These are phyloP conservation scores for Fusarium sp. DNA, from an alignment of 2,329 filamentous ascomycete genomes.

Conservation along the genomic window DNA sequence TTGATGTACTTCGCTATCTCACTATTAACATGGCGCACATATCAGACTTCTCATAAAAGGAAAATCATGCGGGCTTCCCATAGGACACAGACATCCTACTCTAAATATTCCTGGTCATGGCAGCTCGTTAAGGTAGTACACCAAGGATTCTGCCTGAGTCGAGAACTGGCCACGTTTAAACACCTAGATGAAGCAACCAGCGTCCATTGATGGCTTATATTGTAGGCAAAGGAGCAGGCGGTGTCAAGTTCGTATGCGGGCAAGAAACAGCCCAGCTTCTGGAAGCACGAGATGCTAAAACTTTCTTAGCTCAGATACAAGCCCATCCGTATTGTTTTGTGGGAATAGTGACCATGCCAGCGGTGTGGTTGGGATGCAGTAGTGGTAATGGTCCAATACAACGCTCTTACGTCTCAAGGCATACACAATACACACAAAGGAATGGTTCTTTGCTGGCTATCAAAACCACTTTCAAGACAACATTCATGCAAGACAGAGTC, in stretches of 20 bases:
- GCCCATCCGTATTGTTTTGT: not conserved
- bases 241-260: not conserved
- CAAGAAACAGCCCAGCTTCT: not conserved
- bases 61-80: not conserved
- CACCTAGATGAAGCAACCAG: not conserved
- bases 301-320: not conserved
- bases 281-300: not conserved
- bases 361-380: not conserved
- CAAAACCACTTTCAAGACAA: not conserved
- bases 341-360: not conserved
- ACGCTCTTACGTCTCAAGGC: not conserved
- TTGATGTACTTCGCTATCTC: conserved; percentile 10
- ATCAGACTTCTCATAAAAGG: not conserved
- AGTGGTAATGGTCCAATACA: not conserved
- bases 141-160: not conserved
- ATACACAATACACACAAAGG: not conserved
- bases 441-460: not conserved
- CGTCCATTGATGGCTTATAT: not conserved
- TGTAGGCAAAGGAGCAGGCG: not conserved
- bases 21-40: not conserved
- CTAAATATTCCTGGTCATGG: not conserved
- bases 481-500: conserved; percentile 7
- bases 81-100: not conserved
- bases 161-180: conserved; percentile 4
- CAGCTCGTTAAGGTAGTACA: not conserved